Conservation (phyloP, 192 early-diverging fungal species). For the Backusella tuberculispora region DNA sequence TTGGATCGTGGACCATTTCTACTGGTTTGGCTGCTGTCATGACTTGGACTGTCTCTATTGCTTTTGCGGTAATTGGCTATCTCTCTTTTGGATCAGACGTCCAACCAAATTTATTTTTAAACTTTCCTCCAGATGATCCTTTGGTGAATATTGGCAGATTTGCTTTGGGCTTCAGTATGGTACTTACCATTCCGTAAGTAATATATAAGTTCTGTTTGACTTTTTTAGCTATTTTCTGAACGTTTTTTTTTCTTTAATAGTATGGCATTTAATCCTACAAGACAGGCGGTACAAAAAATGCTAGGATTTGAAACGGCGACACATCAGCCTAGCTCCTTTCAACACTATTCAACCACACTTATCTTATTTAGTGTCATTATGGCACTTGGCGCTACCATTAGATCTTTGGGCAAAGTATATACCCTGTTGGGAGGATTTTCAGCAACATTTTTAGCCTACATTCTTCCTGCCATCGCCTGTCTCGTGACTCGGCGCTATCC, state of each 20-base stretch:
- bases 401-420: conserved; percentile 50
- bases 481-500: conserved; percentile 23
- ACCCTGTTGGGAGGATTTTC: conserved; percentile 53
- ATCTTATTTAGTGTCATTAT: conserved; percentile 43
- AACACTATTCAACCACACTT: conserved; percentile 49
- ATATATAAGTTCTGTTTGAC: not conserved
- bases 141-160: conserved; percentile 64
- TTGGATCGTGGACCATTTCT: conserved; percentile 51
- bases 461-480: conserved; percentile 49
- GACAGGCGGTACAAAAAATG: conserved; percentile 51
- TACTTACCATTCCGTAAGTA: conserved; percentile 58
- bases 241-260: conserved; percentile 11
- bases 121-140: conserved; percentile 60
- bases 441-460: conserved; percentile 52
- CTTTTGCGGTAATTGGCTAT: conserved; percentile 68
- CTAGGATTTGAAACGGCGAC: conserved; percentile 50
- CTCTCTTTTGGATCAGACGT: conserved; percentile 62
- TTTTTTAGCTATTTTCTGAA: not conserved
- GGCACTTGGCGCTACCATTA: conserved; percentile 41
- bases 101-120: conserved; percentile 69
- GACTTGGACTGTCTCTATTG: conserved; percentile 58
- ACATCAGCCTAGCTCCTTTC: conserved; percentile 32
- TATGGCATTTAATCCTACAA: conserved; percentile 52
- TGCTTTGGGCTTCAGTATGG: conserved; percentile 65
- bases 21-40: conserved; percentile 52